phyloP scores from a whole-genome alignment of 257 asterid genomes.

The Striga asiatica region DNA sequence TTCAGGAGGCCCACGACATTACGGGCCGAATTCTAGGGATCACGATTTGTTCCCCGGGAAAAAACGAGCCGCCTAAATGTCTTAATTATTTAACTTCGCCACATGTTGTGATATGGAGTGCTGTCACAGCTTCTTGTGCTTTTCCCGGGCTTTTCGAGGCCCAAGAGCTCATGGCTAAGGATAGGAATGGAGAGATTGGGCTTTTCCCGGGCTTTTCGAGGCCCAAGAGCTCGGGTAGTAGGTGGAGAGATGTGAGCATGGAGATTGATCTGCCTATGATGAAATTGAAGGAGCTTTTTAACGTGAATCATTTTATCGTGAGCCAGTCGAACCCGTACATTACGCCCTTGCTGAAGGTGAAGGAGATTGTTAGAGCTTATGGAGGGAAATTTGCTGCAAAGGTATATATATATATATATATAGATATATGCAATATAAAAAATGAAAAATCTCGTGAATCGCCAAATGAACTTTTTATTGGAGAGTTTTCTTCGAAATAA shows the following conservation, averaged over 20 bases:
- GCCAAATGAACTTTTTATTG: background rate
- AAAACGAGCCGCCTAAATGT: conserved; percentile 97
- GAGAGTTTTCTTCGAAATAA: too few relatives aligned
- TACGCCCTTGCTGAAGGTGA: conserved; percentile 77
- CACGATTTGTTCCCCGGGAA: conserved; percentile 93
- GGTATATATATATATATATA: conserved; percentile 30
- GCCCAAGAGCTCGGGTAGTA: conserved; percentile 51
- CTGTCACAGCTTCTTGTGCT: conserved; percentile 95
- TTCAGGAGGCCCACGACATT: conserved; percentile 95
- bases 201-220: conserved; percentile 93
- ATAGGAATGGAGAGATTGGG: conserved; percentile 78
- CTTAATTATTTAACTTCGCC: conserved; percentile 96
- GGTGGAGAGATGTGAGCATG: conserved; percentile 98
- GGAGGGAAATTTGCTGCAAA: conserved; percentile 97
- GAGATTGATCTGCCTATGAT: conserved; percentile 95
- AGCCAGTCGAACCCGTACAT: conserved; percentile 98
- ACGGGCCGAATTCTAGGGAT: conserved; percentile 84
- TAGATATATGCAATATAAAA: too few relatives aligned
- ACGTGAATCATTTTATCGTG: conserved; percentile 89
- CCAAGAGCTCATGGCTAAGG: conserved; percentile 94
- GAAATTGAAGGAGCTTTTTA: conserved; percentile 94
- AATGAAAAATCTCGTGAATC: too few relatives aligned
- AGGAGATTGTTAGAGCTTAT: conserved; percentile 74
- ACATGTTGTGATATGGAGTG: conserved; percentile 98
- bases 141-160: conserved; percentile 98